A percentile compares a stretch with the other conserved stretches of the same genome.
These are phyloP conservation scores for Boechera retrofracta DNA, from an alignment of 345 rosid species.

Conservation along the genomic window DNA sequence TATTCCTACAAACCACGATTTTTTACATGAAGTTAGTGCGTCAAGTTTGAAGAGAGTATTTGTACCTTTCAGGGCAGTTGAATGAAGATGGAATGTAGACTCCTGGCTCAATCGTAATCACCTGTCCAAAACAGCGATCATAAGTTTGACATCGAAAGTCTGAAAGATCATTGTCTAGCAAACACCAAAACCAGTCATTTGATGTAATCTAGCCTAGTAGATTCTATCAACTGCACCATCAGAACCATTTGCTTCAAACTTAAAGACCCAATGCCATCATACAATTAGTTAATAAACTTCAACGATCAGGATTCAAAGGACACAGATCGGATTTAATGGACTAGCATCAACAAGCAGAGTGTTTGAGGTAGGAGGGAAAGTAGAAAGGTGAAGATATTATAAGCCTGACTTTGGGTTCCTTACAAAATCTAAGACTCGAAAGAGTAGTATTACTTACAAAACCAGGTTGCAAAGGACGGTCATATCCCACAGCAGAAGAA, in stretches of 20 bases:
- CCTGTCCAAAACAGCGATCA: conserved; percentile 54
- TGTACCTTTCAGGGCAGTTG: conserved; percentile 73
- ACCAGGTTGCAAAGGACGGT: conserved; percentile 83
- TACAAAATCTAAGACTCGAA: conserved; percentile 18
- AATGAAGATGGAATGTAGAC: conserved; percentile 75
- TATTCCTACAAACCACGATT: not conserved
- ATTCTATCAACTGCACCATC: conserved; percentile 1
- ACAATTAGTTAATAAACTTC: not conserved
- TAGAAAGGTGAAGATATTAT: not conserved
- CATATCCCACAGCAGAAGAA: conserved; percentile 71
- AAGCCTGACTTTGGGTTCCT: not conserved
- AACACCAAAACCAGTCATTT: conserved; percentile 17
- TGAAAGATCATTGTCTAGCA: conserved; percentile 5
- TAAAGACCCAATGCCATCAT: not conserved
- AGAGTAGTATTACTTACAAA: conserved; percentile 65
- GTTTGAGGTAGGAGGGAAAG: conserved; percentile 8
- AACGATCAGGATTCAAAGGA: not conserved
- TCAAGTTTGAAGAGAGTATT: not conserved
- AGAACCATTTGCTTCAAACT: not conserved
- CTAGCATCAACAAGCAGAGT: conserved; percentile 14
- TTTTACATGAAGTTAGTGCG: conserved; percentile 1
- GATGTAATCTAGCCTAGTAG: not conserved
- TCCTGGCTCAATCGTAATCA: conserved; percentile 96
- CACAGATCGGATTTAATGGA: not conserved
- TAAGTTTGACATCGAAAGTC: not conserved